These are phyloP conservation scores for Mesembryanthemum crystallinum DNA, from an alignment of 148 eudicot species.

Conservation along the genomic window DNA sequence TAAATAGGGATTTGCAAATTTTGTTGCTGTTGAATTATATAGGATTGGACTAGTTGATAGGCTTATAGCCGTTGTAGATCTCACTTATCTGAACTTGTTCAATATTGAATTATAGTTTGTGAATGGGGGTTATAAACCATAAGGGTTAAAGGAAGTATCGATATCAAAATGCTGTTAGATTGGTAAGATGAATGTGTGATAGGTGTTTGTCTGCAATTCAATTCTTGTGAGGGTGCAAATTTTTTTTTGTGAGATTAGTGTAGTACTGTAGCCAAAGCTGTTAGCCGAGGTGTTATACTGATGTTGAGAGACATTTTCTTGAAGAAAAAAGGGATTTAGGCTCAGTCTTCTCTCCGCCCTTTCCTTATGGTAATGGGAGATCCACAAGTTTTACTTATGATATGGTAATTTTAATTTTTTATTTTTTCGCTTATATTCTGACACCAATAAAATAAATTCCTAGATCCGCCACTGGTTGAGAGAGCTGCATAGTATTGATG, in stretches of 20 bases:
- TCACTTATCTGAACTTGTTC: background rate
- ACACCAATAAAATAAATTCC: no score
- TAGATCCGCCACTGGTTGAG: no score
- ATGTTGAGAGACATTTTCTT: background rate
- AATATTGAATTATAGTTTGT: no score
- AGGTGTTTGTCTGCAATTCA: no score
- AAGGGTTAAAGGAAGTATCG: background rate
- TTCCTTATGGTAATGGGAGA: no score
- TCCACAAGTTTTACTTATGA: no score
- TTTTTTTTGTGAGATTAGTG: no score
- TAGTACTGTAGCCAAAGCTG: no score
- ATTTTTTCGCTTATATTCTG: no score
- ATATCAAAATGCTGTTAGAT: background rate
- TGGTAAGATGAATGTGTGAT: background rate
- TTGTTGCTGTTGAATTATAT: background rate
- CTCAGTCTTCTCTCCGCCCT: no score
- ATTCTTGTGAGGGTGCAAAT: no score
- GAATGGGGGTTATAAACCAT: background rate
- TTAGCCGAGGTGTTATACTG: background rate
- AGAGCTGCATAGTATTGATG: background rate
- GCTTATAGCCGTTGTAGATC: background rate
- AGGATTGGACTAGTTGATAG: background rate
- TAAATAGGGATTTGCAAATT: background rate
- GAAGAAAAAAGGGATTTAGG: background rate
- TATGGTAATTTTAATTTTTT: no score